Base-by-base conservation (phyloP, 768 basidiomycete species). In the Termitomyces sp. region DNA sequence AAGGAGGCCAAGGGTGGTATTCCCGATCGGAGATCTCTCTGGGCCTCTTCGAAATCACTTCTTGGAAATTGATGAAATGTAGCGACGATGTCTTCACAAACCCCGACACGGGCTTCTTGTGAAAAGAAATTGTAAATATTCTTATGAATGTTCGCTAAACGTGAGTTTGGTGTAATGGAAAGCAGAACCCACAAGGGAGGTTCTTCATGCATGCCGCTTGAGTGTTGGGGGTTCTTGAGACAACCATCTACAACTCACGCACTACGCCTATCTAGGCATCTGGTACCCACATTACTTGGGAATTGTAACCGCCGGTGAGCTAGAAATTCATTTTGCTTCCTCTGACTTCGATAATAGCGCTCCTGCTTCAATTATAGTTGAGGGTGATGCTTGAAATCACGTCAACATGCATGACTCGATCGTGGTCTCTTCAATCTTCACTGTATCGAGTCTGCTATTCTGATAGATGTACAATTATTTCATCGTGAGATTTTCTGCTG, bases 331-430 rank as follows among this genome's bases (percentile, higher is more conserved):
- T 51, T 56, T 40, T 17, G 34, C 37, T 42, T 30, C 17, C 32
- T 10, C 41, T 43, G 40, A n/a, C 30, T 51, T 51, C 35, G 15
- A 45, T 56, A 44, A 12, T 32, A 28, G 54, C 26, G 54, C 50
- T 50, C 19, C 38, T 45, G 34, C 49, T 40, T 51, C 41, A 32
- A 55, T 48, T 42, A 48, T 37, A 35, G 34, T 48, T 48, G 48
- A 30, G 55, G 48, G 50, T 56, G 44, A 34, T 32, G 42, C 32
- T 38, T 50, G 17, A 49, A 45, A 19, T 46, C 34, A 37, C 45
- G 50, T 44, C 51, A 58, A 50, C 17, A 41, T 53, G 24, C 37
- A 50, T 55, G 40, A 48, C 40, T 55, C 47, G 54, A 55, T 55
- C 41, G 40, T 17, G 35, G 21, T 44, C 30, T 26, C 5, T 32